Evolutionary conservation across 2,329 filamentous ascomycete species (phyloP), one percentile per base, ranked within the genome.

Genomic region (Diaporthe velutina): DNA sequence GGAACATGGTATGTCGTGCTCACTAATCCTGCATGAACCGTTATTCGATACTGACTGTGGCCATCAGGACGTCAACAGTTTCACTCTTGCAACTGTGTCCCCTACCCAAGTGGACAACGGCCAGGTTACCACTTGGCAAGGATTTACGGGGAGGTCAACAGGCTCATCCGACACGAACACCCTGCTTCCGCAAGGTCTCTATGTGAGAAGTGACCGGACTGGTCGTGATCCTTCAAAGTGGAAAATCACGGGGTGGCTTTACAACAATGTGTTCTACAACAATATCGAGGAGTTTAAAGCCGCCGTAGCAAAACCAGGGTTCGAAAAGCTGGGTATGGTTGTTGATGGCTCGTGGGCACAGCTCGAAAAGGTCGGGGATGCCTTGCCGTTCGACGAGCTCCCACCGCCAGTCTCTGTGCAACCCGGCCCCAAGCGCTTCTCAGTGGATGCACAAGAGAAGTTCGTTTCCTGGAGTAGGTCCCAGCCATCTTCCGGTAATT

Each of bases 151-250:
- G 12, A 35, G 5, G 9, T n/a, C 60, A n/a, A 35, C 60, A 5
- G 60, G 60, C 28, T n/a, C 42, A 9, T 66, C n/a, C 17, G 60
- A 48, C 28, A 50, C 28, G 9, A 10, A 19, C 10, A 48, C 60
- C 12, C 12, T 87, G 70, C 82, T 81, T 12, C 85, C 85, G 0
- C 75, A 87, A 2, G 86, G 86, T 77, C 84, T 88, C 73, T 88
- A 83, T 75, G 79, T 86, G 10, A 77, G 86, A 28, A 78, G 87
- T 15, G 84, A 88, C 74, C 81, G 82, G 58, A 83, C 83, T 1
- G 86, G 87, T 25, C 86, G 84, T 3, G 86, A 88, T 78, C 78
- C 83, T 6, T 83, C 82, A 6, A 79, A 83, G 6, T 88, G 86
- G 77, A 82, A 79, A 7, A 76, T 88, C 45, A 84, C 83, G 74